Evolutionary conservation across 139 green algal species (phyloP).

Genomic region (Desmodesmus armatus): DNA sequence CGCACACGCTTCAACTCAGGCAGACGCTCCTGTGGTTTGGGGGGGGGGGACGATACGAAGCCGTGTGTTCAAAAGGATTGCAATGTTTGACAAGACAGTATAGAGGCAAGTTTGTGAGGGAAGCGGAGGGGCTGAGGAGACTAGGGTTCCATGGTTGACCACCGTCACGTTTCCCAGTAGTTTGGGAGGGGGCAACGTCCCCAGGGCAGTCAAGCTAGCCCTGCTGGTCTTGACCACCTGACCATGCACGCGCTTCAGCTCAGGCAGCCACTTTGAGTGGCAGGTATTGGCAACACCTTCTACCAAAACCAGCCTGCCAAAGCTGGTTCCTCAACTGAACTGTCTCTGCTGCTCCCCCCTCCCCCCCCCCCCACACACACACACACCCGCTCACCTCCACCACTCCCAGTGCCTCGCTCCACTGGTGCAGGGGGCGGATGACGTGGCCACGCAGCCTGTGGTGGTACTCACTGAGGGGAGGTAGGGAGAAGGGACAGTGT

Average conservation of each 20-base stretch:
- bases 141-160: no score
- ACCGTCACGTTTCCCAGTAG: no score
- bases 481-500: background rate
- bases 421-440: slow-evolving; percentile 24
- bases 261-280: no score
- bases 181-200: background rate
- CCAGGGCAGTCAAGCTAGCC: background rate
- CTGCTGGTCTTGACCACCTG: background rate
- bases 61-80: background rate
- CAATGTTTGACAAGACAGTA: background rate
- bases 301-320: no score
- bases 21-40: slow-evolving; percentile 37
- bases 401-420: slow-evolving; percentile 26
- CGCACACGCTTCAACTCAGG: slow-evolving; percentile 5
- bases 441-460: slow-evolving; percentile 20
- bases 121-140: no score
- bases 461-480: background rate
- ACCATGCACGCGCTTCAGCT: background rate
- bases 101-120: no score
- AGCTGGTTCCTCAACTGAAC: no score
- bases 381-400: slow-evolving; percentile 27
- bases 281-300: no score
- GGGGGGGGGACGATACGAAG: background rate
- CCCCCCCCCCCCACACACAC: no score
- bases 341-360: no score